A percentile compares a stretch with the other conserved stretches of the same genome.
These are phyloP conservation scores for Geosmithia flava DNA, from an alignment of 2,329 filamentous ascomycete species.

Conservation along the genomic window DNA sequence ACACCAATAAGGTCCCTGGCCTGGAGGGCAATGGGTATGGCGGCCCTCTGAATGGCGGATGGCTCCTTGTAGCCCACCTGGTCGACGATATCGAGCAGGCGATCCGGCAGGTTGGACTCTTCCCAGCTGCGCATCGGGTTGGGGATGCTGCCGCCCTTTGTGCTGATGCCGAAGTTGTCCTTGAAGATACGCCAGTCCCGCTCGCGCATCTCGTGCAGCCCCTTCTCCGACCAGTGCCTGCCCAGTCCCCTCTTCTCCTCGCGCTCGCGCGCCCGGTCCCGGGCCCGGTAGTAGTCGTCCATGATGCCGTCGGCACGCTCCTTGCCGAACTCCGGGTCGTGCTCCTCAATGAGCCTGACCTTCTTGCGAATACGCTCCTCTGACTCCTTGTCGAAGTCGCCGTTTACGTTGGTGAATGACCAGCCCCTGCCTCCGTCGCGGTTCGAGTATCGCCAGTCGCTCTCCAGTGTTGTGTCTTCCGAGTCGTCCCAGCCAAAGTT, in stretches of 20 bases:
- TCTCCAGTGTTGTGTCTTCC: conserved; percentile 62
- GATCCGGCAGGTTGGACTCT: conserved; percentile 69
- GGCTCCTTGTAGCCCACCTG: conserved; percentile 86
- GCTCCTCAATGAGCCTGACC: conserved; percentile 58
- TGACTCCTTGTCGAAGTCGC: conserved; percentile 38
- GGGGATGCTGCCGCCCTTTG: conserved; percentile 82
- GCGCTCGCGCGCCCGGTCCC: conserved; percentile 55
- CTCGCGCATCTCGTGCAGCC: conserved; percentile 85
- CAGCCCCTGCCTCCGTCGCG: conserved; percentile 16
- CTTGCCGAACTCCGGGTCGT: conserved; percentile 64
- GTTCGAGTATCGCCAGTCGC: conserved; percentile 62
- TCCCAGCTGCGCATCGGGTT: conserved; percentile 94
- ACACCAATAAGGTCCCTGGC: conserved; percentile 95
- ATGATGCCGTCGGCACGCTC: conserved; percentile 68
- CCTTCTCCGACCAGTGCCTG: conserved; percentile 94
- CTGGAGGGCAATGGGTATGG: conserved; percentile 89
- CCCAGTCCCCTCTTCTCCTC: conserved; percentile 64
- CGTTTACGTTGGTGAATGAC: conserved; percentile 35
- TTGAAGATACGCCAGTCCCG: conserved; percentile 99
- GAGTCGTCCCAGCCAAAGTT: conserved; percentile 97
- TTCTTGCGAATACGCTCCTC: conserved; percentile 43
- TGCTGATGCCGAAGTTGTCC: conserved; percentile 94
- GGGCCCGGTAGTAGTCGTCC: conserved; percentile 63
- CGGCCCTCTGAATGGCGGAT: conserved; percentile 81
- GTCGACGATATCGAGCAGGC: conserved; percentile 69